These are phyloP conservation scores for Rhododendron griersonianum DNA, from an alignment of 148 eudicot species.

Conservation along the genomic window DNA sequence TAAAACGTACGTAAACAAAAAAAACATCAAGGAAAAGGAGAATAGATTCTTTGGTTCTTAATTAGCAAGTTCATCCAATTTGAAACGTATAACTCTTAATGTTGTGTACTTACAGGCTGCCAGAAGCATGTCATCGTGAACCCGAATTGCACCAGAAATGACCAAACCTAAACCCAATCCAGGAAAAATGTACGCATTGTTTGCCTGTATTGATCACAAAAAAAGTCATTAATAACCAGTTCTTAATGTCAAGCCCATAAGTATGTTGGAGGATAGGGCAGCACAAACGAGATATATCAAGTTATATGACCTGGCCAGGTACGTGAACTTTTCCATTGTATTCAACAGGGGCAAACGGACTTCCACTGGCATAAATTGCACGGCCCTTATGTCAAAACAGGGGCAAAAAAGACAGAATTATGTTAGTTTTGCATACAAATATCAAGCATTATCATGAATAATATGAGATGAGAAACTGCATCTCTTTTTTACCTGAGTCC, in stretches of 20 bases:
- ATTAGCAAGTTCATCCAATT: not conserved
- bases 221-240: not conserved
- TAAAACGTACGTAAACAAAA: not conserved
- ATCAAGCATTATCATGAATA: not conserved
- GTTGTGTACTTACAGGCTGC: constrained; percentile 64
- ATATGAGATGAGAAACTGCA: not conserved
- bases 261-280: not conserved
- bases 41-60: not conserved
- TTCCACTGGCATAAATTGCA: constrained; percentile 87
- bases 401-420: not conserved
- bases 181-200: constrained; percentile 93
- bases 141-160: constrained; percentile 92
- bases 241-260: not conserved
- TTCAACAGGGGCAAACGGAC: constrained; percentile 83
- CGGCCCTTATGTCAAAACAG: constrained; percentile 45
- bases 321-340: constrained; percentile 58
- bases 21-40: not conserved
- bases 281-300: not conserved
- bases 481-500: constrained; percentile 59
- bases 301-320: constrained; percentile 75
- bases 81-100: not conserved
- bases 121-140: constrained; percentile 80
- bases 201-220: constrained; percentile 42
- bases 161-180: constrained; percentile 90
- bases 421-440: not conserved